Base-by-base conservation (phyloP, 352 stramenopile genomes). In the Globisporangium irregulare region DNA sequence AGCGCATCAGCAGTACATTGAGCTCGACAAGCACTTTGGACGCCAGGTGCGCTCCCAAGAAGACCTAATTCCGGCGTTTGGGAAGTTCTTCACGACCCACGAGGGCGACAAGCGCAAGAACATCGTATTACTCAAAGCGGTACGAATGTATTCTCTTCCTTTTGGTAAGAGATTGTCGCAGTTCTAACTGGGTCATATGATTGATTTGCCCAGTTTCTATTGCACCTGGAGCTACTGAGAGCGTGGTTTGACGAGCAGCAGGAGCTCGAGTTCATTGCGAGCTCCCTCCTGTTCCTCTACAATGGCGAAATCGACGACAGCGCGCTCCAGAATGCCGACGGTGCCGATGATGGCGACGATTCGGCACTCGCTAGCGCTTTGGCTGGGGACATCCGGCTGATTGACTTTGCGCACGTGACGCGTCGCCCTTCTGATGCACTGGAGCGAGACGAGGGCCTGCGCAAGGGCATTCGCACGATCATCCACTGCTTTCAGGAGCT, bases 211-310 rank as follows among this genome's bases (percentile, higher is more conserved):
- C 36, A 96, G 83, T 92, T 97, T 55, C 73, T 96, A 43, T 36
- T 50, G 24, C 76, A 90, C 22, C 75, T 98, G 0, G 67, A 87
- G 18, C 61, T 74, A 43, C 72, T 98, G n/a, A 67, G 80, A 34
- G 25, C 48, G 20, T 97, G 87, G 85, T 94, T 97, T 56, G 71
- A 93, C 7, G 66, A 81, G 62, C 95, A 98, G 68, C 68, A 82
- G 50, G 73, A 80, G 34, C 87, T 91, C 32, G 73, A 86, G 59
- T 99, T 99, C 79, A 98, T 97, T 76, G 92, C 92, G 2, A 98
- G 93, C 67, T 99, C 95, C 15, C 84, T 99, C 65, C 75, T 99
- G 56, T 96, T 99, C 53, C 79, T 98, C 6, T 98, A 98, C 77
- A 91, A 98, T 75, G 91, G 81, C 51, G 69, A 87, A 14, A 59